phyloP scores from a whole-genome alignment of 306 rosid genomes.

The Quercus parvula region DNA sequence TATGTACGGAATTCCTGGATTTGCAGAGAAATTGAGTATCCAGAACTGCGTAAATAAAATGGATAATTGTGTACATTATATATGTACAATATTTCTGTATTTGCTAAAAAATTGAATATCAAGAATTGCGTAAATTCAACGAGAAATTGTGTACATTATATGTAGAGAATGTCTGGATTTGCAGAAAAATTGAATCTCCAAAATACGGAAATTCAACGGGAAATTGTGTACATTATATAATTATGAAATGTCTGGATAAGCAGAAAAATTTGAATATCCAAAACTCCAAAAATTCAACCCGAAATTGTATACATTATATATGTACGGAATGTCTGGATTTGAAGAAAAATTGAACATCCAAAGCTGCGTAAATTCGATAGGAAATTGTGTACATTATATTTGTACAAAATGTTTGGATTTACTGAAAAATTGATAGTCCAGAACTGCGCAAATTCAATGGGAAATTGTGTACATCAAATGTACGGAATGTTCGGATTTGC shows the following conservation, averaged over 20 bases:
- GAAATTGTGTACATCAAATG: no score
- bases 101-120: accelerated
- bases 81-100: accelerated
- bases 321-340: no score
- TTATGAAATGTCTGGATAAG: no score
- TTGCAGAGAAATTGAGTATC: accelerated
- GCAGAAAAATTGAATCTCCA: no score
- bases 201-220: accelerated
- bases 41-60: accelerated
- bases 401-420: no score
- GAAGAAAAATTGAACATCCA: accelerated
- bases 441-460: accelerated
- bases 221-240: no score
- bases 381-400: accelerated
- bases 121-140: accelerated
- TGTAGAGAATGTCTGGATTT: no score
- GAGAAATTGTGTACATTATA: no score
- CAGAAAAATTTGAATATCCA: no score
- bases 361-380: accelerated
- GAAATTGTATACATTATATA: no score
- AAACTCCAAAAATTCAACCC: accelerated
- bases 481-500: no score
- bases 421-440: accelerated
- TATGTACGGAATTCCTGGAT: accelerated
- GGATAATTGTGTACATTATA: no score